A percentile compares a stretch with the other conserved stretches of the same genome.
Conservation (phyloP, 2,329 filamentous ascomycete species). For the Alternaria triticina region DNA sequence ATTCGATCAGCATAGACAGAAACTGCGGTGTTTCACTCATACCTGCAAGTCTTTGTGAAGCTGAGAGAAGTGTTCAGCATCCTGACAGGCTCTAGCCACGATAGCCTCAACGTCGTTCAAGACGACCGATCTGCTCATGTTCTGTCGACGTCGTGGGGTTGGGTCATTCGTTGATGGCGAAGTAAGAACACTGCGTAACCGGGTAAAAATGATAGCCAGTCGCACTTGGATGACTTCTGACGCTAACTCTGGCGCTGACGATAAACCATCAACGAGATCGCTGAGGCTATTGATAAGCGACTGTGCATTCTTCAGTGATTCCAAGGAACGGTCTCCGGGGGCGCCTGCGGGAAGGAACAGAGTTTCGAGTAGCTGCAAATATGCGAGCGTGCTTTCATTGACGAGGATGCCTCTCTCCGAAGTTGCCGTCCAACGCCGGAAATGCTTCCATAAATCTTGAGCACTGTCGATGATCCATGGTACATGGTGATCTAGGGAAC, state of each 20-base stretch:
- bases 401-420: conserved; percentile 16
- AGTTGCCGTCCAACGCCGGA: conserved; percentile 26
- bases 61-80: conserved; percentile 18
- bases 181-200: conserved; percentile 19
- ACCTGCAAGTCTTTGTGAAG: conserved; percentile 44
- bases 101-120: conserved; percentile 22
- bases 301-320: conserved; percentile 30
- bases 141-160: neutral
- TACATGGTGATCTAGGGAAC: conserved; percentile 22
- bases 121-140: conserved; percentile 10
- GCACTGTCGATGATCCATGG: conserved; percentile 37
- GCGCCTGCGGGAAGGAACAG: conserved; percentile 11
- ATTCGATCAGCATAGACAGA: conserved; percentile 8
- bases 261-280: conserved; percentile 26
- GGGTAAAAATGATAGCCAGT: conserved; percentile 31
- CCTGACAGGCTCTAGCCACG: conserved; percentile 27
- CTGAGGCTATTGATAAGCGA: conserved; percentile 24
- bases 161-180: neutral
- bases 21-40: neutral
- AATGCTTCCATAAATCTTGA: conserved; percentile 32
- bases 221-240: conserved; percentile 30
- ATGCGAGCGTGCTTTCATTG: conserved; percentile 29
- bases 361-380: conserved; percentile 31
- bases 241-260: conserved; percentile 19
- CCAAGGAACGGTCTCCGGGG: conserved; percentile 6